phyloP scores from a whole-genome alignment of 192 early-diverging fungal species.

The Coemansia sp. region DNA sequence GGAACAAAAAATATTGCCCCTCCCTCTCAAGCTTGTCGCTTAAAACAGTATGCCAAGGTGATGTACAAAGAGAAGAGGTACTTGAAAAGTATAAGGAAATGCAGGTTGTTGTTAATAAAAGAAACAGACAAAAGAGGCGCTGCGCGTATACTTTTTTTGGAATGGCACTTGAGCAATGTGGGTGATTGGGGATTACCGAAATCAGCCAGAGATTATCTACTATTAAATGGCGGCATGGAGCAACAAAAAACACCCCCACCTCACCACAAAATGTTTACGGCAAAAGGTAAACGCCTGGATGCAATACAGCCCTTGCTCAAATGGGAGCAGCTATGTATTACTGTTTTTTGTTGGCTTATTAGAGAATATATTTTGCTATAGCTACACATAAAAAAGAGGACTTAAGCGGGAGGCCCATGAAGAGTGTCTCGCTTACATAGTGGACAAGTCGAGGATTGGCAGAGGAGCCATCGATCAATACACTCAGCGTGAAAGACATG shows the following conservation, averaged over 20 bases:
- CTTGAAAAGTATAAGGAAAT: neutral
- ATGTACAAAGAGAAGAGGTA: neutral
- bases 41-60: neutral
- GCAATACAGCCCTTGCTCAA: too few relatives aligned
- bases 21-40: neutral
- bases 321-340: too few relatives aligned
- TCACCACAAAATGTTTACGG: too few relatives aligned
- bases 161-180: too few relatives aligned
- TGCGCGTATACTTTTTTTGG: neutral
- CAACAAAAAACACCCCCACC: too few relatives aligned
- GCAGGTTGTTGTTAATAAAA: neutral
- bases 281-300: too few relatives aligned
- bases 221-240: too few relatives aligned
- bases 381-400: neutral
- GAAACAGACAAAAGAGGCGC: neutral
- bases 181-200: too few relatives aligned
- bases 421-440: constrained; percentile 50
- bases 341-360: too few relatives aligned
- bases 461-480: constrained; percentile 54
- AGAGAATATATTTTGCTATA: neutral
- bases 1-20: neutral
- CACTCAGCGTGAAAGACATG: constrained; percentile 51
- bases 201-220: too few relatives aligned
- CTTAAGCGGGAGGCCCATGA: neutral
- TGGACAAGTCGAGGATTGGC: constrained; percentile 51